A percentile compares a stretch with the other conserved stretches of the same genome.
Conservation (phyloP, 305 asterid genomes). For the Striga hermonthica region DNA sequence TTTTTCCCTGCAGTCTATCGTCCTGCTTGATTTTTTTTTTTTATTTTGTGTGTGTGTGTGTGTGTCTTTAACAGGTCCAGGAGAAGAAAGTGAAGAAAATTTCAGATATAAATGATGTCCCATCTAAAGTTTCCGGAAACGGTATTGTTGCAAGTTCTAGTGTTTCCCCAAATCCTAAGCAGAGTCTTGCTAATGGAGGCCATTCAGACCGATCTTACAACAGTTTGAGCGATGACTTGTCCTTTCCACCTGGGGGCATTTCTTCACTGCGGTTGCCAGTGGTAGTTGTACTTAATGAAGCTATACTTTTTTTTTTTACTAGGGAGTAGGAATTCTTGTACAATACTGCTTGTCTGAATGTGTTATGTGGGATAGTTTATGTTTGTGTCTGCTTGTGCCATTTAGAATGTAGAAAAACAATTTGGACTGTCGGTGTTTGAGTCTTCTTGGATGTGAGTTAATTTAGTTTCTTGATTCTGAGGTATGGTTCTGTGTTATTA, state of each 20-base stretch:
- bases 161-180: slow-evolving; percentile 59
- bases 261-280: slow-evolving; percentile 76
- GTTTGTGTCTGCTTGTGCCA: slow-evolving; percentile 6
- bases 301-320: slow-evolving; percentile 30
- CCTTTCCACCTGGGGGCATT: slow-evolving; percentile 70
- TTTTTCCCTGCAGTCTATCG: slow-evolving; percentile 5
- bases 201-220: slow-evolving; percentile 50
- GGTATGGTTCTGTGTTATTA: slow-evolving; percentile 28
- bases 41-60: too few relatives aligned
- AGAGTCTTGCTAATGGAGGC: slow-evolving; percentile 62
- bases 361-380: slow-evolving; percentile 14
- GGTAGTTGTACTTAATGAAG: slow-evolving; percentile 76
- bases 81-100: slow-evolving; percentile 92
- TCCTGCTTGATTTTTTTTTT: slow-evolving; percentile 20
- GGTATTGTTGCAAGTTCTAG: slow-evolving; percentile 66
- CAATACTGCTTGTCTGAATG: slow-evolving; percentile 9
- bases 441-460: slow-evolving; percentile 22
- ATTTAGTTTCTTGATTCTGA: slow-evolving; percentile 15
- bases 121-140: slow-evolving; percentile 64
- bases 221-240: slow-evolving; percentile 53
- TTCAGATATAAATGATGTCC: slow-evolving; percentile 67
- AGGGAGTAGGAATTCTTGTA: slow-evolving; percentile 8
- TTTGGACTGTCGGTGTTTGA: slow-evolving; percentile 9
- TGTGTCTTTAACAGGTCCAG: slow-evolving; percentile 62
- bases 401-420: slow-evolving; percentile 8